Base-by-base conservation (phyloP, 2,329 filamentous ascomycete species). In the Triangularia setosa region DNA sequence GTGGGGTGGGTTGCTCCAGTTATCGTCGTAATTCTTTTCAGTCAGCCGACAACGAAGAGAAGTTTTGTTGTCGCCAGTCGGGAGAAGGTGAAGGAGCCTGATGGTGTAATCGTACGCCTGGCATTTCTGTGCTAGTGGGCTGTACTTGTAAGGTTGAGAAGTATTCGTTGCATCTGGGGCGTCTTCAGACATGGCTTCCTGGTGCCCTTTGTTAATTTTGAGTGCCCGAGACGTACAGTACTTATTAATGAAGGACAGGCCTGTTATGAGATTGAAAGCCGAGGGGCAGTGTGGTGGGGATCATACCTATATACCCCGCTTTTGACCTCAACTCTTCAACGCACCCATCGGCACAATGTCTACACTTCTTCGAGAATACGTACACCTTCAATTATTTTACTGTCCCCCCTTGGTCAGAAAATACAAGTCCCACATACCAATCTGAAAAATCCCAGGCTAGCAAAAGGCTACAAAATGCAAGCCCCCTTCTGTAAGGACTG, bases 401-500 rank as follows among this genome's bases (percentile, higher is more conserved):
- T n/a, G n/a, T n/a, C n/a, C n/a, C n/a, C n/a, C n/a, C n/a, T n/a
- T n/a, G n/a, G n/a, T n/a, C n/a, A n/a, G n/a, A n/a, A n/a, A n/a
- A n/a, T n/a, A n/a, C n/a, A n/a, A n/a, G n/a, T n/a, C n/a, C n/a
- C n/a, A n/a, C n/a, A n/a, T n/a, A 35, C 11, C 30, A 9, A 7
- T 9, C 4, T 14, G 30, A 9, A 14, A 40, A 9, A 2, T n/a
- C 18, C 2, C 48, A 25, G 6, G 4, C 3, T 16, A 44, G 35
- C 44, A 61, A 25, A 27, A 66, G 64, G 64, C 55, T 64, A 25
- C 44, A 61, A 25, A 27, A 66, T 66, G 64, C 55, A 66, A 25
- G 64, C 64, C 14, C 64, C 63, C 8, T 27, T 67, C 21, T 67
- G 63, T 59, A 62, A 35, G 64, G 72, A 73, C 44, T 75, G 75